A percentile compares a stretch with the other conserved stretches of the same genome.
These are phyloP conservation scores for Phytomonas sp. DNA, from an alignment of 208 protist species.

Conservation along the genomic window DNA sequence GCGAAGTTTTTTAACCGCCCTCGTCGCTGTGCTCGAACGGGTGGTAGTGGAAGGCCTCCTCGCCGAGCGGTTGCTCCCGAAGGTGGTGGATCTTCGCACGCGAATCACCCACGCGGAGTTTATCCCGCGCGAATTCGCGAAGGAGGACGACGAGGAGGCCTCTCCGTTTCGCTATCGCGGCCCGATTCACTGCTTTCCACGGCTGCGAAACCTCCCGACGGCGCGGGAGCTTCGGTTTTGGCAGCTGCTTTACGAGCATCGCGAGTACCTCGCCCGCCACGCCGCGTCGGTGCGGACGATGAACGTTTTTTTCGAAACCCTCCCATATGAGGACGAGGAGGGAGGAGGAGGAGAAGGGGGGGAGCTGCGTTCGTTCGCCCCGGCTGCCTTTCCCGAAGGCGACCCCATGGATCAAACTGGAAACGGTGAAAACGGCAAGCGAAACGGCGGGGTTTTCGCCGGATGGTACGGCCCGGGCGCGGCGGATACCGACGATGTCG, in stretches of 20 bases:
- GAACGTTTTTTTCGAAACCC: constrained; percentile 73
- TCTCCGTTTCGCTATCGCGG: constrained; percentile 54
- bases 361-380: not conserved
- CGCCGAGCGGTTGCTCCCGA: constrained; percentile 21
- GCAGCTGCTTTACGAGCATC: constrained; percentile 38
- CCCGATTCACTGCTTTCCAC: constrained; percentile 56
- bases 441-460: constrained; percentile 11
- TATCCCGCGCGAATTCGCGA: constrained; percentile 22
- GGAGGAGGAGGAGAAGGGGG: not conserved
- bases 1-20: constrained; percentile 36
- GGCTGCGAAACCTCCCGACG: constrained; percentile 65
- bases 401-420: constrained; percentile 11
- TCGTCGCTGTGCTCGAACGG: constrained; percentile 32
- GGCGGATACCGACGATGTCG: constrained; percentile 44
- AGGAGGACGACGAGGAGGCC: constrained; percentile 16
- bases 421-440: constrained; percentile 9
- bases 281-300: constrained; percentile 47
- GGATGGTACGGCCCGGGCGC: constrained; percentile 49
- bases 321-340: constrained; percentile 29
- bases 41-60: constrained; percentile 31
- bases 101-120: constrained; percentile 58
- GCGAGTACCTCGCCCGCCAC: constrained; percentile 57
- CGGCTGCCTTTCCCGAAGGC: not conserved
- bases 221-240: constrained; percentile 45
- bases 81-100: constrained; percentile 43